Evolutionary conservation across 768 basidiomycete species (phyloP), one percentile per base, ranked within the genome.

Genomic region (Imleria badia): DNA sequence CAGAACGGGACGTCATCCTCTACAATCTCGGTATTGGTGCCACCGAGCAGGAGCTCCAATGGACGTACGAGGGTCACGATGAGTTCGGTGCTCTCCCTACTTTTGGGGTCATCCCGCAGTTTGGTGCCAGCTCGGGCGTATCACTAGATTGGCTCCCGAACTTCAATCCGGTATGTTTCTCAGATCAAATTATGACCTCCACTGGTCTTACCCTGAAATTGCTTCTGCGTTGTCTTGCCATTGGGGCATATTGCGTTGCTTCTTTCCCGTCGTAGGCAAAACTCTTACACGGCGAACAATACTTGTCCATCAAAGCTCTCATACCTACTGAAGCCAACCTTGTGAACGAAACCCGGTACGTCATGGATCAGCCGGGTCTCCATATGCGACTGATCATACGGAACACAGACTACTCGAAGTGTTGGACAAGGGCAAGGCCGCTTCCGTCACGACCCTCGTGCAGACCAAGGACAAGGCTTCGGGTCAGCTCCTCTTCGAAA

Each of bases 211-310:
- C 48, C 49, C 17, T 15, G 31, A 30, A 15, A 6, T 50, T 17
- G 35, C 46, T 43, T 40, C 55, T 59, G 7, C 14, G 30, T 33
- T 41, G 22, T 9, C 26, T 19, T 33, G 42, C 30, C 15, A 38
- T 48, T 54, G 38, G 33, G 48, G 26, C 26, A 26, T 55, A 43
- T 20, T 26, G 29, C 33, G 19, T 22, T 23, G 10, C 13, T 36
- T 36, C 31, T 20, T 39, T 41, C 17, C 7, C 14, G 13, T 40
- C 45, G 3, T 56, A 94, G 92, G 92, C 94, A 44, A 98, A 93
- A 73, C 78, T 99, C n/a, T 81, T 99, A 17, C 97, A 99, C 68
- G 97, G 97, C 42, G 97, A 99, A 68, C 97, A 98, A 65, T 98
- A 92, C 71, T 75, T 99, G 61, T 81, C 84, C 56, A 91, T 99